Evolutionary conservation across 2,329 filamentous ascomycete species (phyloP), one percentile per base, ranked within the genome.

Genomic region (Bipolaris oryzae): DNA sequence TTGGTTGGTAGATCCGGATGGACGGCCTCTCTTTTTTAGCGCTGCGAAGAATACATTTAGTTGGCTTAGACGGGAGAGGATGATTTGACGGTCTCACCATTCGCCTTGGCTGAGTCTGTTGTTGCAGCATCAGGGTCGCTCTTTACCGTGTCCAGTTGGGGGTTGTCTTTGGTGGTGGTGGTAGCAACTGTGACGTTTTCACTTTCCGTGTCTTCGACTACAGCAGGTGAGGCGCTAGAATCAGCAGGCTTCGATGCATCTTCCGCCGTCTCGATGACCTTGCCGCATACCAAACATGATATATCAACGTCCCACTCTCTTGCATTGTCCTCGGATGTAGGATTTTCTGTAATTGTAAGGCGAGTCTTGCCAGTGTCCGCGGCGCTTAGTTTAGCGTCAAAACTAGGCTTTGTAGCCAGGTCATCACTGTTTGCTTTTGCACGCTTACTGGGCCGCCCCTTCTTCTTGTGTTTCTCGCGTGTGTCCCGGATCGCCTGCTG

Each of bases 331-430:
- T 57, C 28, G 5, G 49, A 56, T 5, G 38, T n/a, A 6, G 56
- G 55, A 20, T 56, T 53, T 43, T 70, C 61, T 20, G 59, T 65
- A 23, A 71, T 46, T 15, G 60, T 64, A n/a, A 71, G 53, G 18
- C 50, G 49, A 3, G 48, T 54, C 21, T 60, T 58, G 41, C 52
- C 52, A 3, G 45, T 41, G 11, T 41, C 35, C 21, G 39, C 18
- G 5, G 42, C 39, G 13, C 13, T 53, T 11, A 67, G 49, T n/a
- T 56, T 20, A n/a, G 60, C 64, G 3, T 37, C 31, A n/a, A 58
- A 62, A 20, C 34, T 23, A 11, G 28, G 25, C 10, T 34, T 16
- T 21, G 7, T 39, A 23, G 46, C 23, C 4, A 49, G 39, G 28
- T 23, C 20, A 18, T 35, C 38, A 9, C 20, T 28, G 18, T 45